Percentiles rank a stretch among this genome's conserved stretches.
phyloP scores from a whole-genome alignment of 441 rosid species.

The Adansonia rubrostipa region DNA sequence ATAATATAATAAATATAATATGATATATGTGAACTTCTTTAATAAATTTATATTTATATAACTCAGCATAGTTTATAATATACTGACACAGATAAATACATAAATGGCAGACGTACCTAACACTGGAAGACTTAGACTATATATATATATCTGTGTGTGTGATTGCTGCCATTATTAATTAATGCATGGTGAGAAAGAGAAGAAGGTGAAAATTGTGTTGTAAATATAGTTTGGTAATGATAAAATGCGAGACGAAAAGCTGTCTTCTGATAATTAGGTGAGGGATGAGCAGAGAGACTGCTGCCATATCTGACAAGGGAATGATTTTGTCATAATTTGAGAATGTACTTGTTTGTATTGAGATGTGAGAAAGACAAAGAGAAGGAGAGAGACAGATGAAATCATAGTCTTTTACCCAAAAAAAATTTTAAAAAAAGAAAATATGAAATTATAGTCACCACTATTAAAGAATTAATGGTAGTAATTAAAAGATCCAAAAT shows the following conservation, averaged over 20 bases:
- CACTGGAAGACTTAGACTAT: too few relatives aligned
- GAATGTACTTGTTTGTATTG: neutral
- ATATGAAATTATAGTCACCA: too few relatives aligned
- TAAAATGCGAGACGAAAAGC: neutral
- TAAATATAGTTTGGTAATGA: neutral
- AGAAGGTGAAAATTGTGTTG: neutral
- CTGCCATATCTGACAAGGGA: conserved; percentile 17
- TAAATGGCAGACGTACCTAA: too few relatives aligned
- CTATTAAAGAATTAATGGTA: neutral
- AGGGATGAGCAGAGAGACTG: neutral
- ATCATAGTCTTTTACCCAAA: neutral
- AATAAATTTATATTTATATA: too few relatives aligned
- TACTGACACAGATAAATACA: too few relatives aligned
- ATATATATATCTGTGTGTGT: neutral
- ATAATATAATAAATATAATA: too few relatives aligned
- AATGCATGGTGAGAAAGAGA: neutral
- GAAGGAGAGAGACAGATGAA: neutral
- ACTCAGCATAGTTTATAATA: too few relatives aligned
- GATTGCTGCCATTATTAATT: neutral
- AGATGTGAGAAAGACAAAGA: neutral
- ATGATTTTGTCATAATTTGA: conserved; percentile 44
- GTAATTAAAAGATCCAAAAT: conserved; percentile 42
- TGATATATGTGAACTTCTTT: too few relatives aligned
- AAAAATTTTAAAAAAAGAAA: too few relatives aligned
- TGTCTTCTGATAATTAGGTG: neutral